Evolutionary conservation across 2,329 filamentous ascomycete species (phyloP), one percentile per base, ranked within the genome.

Genomic region (Taxawa tesnikishii): DNA sequence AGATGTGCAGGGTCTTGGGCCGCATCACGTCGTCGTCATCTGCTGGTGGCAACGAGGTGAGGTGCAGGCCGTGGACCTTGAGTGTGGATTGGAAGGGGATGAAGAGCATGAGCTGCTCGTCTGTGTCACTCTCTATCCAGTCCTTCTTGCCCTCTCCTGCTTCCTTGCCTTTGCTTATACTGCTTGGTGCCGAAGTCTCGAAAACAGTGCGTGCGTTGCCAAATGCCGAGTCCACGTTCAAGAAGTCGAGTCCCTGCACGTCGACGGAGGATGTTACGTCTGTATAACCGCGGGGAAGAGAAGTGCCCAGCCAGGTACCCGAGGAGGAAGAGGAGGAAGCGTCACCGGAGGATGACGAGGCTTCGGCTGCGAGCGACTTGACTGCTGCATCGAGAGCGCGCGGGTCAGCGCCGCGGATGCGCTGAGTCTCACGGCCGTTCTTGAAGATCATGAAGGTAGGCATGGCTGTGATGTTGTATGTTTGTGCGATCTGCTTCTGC

Each of bases 61-160:
- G 74, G 60, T 96, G 67, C 34, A 72, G 60, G 8, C 84, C 87
- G 60, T 94, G 88, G 31, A 96, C 70, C 65, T 96, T 98, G 43
- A 94, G 55, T 29, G 76, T 83, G 18, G 79, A 75, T 55, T 87
- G 79, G 61, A 98, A 94, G 1, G 90, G 88, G 36, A 92, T 68
- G 58, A 79, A 96, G 28, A 98, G 70, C 70, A 96, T 82, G 40
- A 98, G 65, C 65, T 98, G 90, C 61, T 96, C 87, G 52, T 98
- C 90, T 21, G 88, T 92, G 51, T 94, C 88, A 56, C 84, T 94
- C 65, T 94, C 83, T 14, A 96, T 77, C 79, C 83, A 96, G 58
- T 98, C 88, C 51, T 59, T 57, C 44, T 54, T 58, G 8, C 73
- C 74, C 16, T 54, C 55, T 19, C 62, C 59, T 7, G 59, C 55